These are phyloP conservation scores for Cladosporium halotolerans DNA, from an alignment of 2,329 filamentous ascomycete species.

Conservation along the genomic window DNA sequence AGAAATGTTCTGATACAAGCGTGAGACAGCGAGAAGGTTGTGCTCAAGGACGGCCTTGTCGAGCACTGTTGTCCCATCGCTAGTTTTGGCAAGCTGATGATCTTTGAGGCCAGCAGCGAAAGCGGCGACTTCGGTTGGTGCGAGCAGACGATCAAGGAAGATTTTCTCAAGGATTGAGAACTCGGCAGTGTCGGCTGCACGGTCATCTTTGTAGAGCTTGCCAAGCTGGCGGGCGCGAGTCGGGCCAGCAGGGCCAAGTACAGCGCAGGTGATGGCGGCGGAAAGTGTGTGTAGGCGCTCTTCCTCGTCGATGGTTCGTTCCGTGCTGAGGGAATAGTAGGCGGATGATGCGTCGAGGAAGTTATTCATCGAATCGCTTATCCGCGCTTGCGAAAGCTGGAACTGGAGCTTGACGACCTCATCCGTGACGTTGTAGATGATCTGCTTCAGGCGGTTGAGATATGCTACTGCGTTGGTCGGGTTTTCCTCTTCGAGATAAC, in stretches of 20 bases:
- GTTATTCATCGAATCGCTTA: slow-evolving; percentile 81
- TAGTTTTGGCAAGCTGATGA: slow-evolving; percentile 84
- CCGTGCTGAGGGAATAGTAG: slow-evolving; percentile 82
- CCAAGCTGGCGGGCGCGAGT: slow-evolving; percentile 72
- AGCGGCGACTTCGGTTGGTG: slow-evolving; percentile 72
- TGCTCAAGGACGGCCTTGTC: slow-evolving; percentile 93
- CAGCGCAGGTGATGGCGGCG: slow-evolving; percentile 84
- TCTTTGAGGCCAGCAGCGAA: slow-evolving; percentile 75
- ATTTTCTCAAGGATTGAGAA: slow-evolving; percentile 94
- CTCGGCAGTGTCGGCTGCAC: slow-evolving; percentile 67
- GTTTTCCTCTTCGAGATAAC: slow-evolving; percentile 92
- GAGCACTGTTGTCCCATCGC: slow-evolving; percentile 87
- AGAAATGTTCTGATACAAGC: slow-evolving; percentile 47
- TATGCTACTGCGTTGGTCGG: slow-evolving; percentile 77
- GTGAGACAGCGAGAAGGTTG: slow-evolving; percentile 79
- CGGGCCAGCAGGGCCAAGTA: slow-evolving; percentile 86
- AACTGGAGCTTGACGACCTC: slow-evolving; percentile 75
- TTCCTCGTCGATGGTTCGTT: slow-evolving; percentile 70
- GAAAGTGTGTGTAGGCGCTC: slow-evolving; percentile 79
- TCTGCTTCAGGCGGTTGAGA: slow-evolving; percentile 90
- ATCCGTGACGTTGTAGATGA: slow-evolving; percentile 73
- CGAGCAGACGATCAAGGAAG: slow-evolving; percentile 82
- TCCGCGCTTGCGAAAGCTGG: slow-evolving; percentile 83
- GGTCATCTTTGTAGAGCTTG: slow-evolving; percentile 88
- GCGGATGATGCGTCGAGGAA: slow-evolving; percentile 83